These are phyloP conservation scores for Periglandula ipomoeae DNA, from an alignment of 2,329 filamentous ascomycete genomes.

Conservation along the genomic window DNA sequence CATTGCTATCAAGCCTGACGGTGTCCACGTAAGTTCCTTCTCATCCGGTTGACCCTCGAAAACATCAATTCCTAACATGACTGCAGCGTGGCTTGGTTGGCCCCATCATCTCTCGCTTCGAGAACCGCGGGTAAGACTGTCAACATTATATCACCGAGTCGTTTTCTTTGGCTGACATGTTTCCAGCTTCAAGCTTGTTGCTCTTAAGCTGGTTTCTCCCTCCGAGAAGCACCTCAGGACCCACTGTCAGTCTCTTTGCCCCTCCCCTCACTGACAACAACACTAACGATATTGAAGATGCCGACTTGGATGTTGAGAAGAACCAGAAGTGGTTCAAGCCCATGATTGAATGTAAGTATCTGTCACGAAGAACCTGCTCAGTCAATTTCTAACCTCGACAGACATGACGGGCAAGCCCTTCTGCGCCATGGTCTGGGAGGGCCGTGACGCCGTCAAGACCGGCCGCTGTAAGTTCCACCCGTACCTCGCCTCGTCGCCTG, in stretches of 20 bases:
- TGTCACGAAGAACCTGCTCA: neutral
- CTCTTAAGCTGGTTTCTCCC: slow-evolving; percentile 89
- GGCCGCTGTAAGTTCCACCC: slow-evolving; percentile 65
- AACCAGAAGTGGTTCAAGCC: slow-evolving; percentile 96
- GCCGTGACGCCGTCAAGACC: slow-evolving; percentile 97
- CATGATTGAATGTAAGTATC: slow-evolving; percentile 73
- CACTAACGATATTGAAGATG: slow-evolving; percentile 43
- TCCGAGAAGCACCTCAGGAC: slow-evolving; percentile 93
- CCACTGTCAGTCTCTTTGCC: slow-evolving; percentile 57
- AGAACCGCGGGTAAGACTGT: slow-evolving; percentile 71
- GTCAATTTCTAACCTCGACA: neutral
- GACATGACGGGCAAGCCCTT: slow-evolving; percentile 48
- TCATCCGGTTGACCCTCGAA: neutral
- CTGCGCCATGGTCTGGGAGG: slow-evolving; percentile 99
- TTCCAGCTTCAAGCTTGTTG: slow-evolving; percentile 76
- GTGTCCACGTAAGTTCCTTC: slow-evolving; percentile 71
- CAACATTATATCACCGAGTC: too few species aligned
- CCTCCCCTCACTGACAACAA: slow-evolving; percentile 6
- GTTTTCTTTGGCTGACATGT: slow-evolving; percentile 3
- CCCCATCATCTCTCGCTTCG: slow-evolving; percentile 96
- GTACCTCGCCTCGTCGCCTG: too few species aligned
- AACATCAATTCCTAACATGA: neutral
- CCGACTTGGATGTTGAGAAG: slow-evolving; percentile 56
- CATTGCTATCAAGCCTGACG: slow-evolving; percentile 99
- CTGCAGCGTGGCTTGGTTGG: slow-evolving; percentile 88